Conservation (phyloP, 805 yeast genomes). For the Lachancea dasiensis region DNA sequence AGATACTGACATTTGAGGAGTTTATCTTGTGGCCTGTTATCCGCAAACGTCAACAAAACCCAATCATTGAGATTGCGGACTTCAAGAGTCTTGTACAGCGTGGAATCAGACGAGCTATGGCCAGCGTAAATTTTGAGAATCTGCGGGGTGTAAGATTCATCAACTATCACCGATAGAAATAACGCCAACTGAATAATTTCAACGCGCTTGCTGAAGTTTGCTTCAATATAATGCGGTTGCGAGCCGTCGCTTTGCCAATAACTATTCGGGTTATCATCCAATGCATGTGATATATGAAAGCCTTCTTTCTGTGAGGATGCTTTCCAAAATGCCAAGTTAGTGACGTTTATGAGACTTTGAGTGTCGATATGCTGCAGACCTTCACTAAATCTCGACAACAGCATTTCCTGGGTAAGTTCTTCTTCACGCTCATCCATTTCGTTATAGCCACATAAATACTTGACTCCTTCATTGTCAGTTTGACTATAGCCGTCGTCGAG, state of each 20-base stretch:
- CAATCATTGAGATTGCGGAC: constrained; percentile 30
- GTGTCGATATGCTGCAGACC: constrained; percentile 23
- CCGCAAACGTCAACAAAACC: constrained; percentile 25
- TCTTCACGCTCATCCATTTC: constrained; percentile 16
- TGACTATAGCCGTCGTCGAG: constrained; percentile 17
- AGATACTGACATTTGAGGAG: constrained; percentile 28
- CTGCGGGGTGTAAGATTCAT: constrained; percentile 88
- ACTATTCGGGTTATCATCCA: constrained; percentile 64
- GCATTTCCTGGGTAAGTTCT: constrained; percentile 15
- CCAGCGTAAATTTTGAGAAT: constrained; percentile 31
- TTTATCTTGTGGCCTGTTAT: constrained; percentile 19
- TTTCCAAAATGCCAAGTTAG: constrained; percentile 78
- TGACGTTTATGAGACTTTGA: constrained; percentile 62
- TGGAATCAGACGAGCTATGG: constrained; percentile 25
- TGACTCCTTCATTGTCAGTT: constrained; percentile 10
- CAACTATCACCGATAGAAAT: constrained; percentile 62
- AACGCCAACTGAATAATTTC: constrained; percentile 61
- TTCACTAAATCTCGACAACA: constrained; percentile 14
- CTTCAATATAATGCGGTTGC: constrained; percentile 77
- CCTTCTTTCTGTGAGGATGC: constrained; percentile 73
- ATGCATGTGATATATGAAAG: constrained; percentile 60
- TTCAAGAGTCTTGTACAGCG: constrained; percentile 24
- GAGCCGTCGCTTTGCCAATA: constrained; percentile 96
- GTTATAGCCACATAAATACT: constrained; percentile 15
- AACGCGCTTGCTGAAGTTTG: constrained; percentile 75